Conservation (phyloP, 192 early-diverging fungal genomes). For the Rhizophagus clarus region DNA sequence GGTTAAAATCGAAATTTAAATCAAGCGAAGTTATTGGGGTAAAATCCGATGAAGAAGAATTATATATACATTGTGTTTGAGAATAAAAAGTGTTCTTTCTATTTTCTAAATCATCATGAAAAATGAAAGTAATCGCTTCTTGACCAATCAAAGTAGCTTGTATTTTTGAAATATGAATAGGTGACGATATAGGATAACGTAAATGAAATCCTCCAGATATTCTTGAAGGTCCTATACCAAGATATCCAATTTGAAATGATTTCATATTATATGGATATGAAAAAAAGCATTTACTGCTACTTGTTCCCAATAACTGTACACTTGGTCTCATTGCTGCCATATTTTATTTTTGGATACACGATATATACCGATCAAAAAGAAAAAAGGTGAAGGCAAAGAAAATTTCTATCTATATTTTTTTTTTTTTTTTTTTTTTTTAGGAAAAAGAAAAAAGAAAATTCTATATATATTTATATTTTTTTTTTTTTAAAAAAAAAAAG, state of each 20-base stretch:
- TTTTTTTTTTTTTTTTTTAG: too few species aligned
- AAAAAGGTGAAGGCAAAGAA: too few species aligned
- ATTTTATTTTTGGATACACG: not conserved
- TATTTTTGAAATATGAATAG: not conserved
- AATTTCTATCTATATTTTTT: too few species aligned
- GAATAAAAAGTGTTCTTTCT: not conserved
- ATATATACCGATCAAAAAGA: too few species aligned
- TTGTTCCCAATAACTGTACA: not conserved
- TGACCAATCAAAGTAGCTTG: not conserved
- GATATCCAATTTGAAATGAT: not conserved
- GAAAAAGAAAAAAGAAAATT: too few species aligned
- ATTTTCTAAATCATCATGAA: not conserved
- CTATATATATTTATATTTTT: too few species aligned
- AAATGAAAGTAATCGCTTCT: not conserved
- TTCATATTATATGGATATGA: not conserved
- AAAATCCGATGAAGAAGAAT: not conserved
- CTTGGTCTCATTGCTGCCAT: not conserved
- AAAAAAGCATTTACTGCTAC: not conserved
- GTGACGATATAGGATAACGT: not conserved
- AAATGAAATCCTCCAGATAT: not conserved
- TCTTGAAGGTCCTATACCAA: not conserved
- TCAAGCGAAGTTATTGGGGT: not conserved
- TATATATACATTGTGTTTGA: not conserved
- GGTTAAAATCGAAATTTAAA: not conserved
- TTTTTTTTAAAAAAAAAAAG: too few species aligned